Percentiles rank a stretch among this genome's conserved stretches.
Evolutionary conservation across 2,329 filamentous ascomycete genomes (phyloP).

Genomic region (Aspergillus persii): DNA sequence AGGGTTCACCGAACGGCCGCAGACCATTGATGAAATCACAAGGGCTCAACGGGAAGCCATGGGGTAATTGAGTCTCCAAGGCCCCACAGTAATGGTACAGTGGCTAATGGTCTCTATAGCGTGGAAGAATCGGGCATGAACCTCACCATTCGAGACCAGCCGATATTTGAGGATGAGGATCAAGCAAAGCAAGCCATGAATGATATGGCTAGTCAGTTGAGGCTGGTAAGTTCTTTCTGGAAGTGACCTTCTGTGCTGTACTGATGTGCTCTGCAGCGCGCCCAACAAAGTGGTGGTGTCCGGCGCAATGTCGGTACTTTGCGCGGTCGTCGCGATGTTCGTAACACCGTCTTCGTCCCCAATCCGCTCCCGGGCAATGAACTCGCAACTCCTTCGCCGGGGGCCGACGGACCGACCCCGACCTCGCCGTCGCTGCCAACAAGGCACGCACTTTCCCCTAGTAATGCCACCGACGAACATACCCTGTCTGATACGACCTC

Average conservation of each 20-base stretch:
- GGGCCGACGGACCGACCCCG: conserved; percentile 27
- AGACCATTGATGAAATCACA: conserved; percentile 45
- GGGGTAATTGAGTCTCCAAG: conserved; percentile 25
- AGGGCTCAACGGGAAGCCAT: conserved; percentile 45
- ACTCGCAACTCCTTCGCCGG: conserved; percentile 25
- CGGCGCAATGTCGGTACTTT: conserved; percentile 72
- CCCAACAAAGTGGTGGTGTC: conserved; percentile 51
- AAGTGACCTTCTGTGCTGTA: not conserved
- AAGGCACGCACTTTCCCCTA: conserved; percentile 47
- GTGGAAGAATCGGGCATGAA: conserved; percentile 46
- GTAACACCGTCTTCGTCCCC: conserved; percentile 84
- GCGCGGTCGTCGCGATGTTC: conserved; percentile 83
- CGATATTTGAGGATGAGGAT: conserved; percentile 49
- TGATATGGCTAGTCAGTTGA: conserved; percentile 49
- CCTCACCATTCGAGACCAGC: conserved; percentile 49
- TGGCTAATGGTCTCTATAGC: conserved; percentile 26
- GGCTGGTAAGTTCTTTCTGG: conserved; percentile 35
- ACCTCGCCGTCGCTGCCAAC: conserved; percentile 36
- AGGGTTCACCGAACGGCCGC: conserved; percentile 41
- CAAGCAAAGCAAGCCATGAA: conserved; percentile 50
- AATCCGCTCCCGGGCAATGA: conserved; percentile 39
- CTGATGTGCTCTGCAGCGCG: conserved; percentile 36
- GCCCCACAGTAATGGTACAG: not conserved
- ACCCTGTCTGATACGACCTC: conserved; percentile 82
- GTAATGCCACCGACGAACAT: conserved; percentile 62